Evolutionary conservation across 805 yeast genomes (phyloP).

Genomic region (Wickerhamomyces chaumierensis): DNA sequence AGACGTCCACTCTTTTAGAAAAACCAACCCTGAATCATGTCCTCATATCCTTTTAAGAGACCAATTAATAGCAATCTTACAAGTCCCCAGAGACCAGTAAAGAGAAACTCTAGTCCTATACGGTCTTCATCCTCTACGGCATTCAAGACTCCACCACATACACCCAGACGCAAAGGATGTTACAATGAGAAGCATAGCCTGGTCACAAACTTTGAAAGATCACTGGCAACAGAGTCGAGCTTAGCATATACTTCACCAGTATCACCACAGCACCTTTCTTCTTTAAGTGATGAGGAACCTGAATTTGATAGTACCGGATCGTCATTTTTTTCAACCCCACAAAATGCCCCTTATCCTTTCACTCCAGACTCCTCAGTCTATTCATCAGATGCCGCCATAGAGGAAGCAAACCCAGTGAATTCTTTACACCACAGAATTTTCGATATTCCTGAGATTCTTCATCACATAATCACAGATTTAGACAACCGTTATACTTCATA

Average conservation of each 20-base stretch:
- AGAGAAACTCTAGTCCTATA: constrained; percentile 10
- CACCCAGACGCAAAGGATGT: too few species aligned
- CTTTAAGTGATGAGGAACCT: constrained; percentile 1
- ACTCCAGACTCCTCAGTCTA: background rate
- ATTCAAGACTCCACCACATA: constrained; percentile 7
- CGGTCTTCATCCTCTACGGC: too few species aligned
- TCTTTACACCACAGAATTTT: constrained; percentile 35
- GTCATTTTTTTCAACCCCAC: constrained; percentile 3
- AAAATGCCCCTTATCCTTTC: background rate
- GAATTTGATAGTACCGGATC: constrained; percentile 1
- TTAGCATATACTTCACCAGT: background rate
- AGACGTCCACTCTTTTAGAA: constrained; percentile 21
- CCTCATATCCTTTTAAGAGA: constrained; percentile 11
- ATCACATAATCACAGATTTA: constrained; percentile 47
- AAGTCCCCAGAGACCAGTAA: constrained; percentile 9
- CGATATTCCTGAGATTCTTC: constrained; percentile 65
- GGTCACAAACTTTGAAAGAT: constrained; percentile 15
- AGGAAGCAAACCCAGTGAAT: too few species aligned
- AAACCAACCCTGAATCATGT: background rate
- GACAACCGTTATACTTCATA: constrained; percentile 37
- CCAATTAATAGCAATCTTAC: constrained; percentile 10
- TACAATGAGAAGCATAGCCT: background rate
- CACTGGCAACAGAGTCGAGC: too few species aligned
- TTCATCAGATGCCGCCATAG: background rate
- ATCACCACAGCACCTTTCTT: background rate